Evolutionary conservation across 2,329 filamentous ascomycete genomes (phyloP).

Genomic region (Diaporthe nobilis): DNA sequence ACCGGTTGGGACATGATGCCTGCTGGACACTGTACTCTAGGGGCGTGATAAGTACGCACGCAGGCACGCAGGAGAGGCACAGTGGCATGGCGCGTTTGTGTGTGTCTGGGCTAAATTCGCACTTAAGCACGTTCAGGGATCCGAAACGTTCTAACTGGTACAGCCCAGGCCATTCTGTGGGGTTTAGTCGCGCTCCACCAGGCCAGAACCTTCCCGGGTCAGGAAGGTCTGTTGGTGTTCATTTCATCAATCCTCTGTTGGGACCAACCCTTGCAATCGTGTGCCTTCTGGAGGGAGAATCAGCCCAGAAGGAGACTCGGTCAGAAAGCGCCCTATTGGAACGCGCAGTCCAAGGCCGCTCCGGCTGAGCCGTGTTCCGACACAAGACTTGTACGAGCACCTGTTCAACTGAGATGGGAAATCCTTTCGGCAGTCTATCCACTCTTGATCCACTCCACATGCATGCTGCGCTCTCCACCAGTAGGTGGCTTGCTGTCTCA

Average conservation of each 20-base stretch:
- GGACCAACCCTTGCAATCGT: conserved; percentile 2
- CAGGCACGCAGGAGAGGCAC: conserved; percentile 18
- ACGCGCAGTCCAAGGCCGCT: too few relatives aligned
- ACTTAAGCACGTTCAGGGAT: conserved; percentile 30
- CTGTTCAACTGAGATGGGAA: conserved; percentile 13
- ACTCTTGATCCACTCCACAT: background rate
- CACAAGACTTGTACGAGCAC: conserved; percentile 14
- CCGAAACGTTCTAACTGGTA: conserved; percentile 30
- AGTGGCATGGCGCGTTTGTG: conserved; percentile 23
- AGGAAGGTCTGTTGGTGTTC: conserved; percentile 23
- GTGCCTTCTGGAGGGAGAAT: conserved; percentile 7
- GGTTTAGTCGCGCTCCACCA: conserved; percentile 10
- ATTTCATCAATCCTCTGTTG: conserved; percentile 23
- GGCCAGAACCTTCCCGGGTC: conserved; percentile 25
- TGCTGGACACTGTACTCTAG: conserved; percentile 4
- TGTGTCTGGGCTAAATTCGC: conserved; percentile 20
- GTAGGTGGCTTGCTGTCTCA: background rate
- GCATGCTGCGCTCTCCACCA: background rate
- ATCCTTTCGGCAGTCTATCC: conserved; percentile 5
- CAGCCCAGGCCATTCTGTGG: conserved; percentile 26
- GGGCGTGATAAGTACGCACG: conserved; percentile 1
- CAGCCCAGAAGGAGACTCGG: conserved; percentile 12
- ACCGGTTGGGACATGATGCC: conserved; percentile 26
- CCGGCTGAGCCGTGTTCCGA: background rate
- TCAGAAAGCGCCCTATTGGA: background rate